Percentiles rank a stretch among this genome's conserved stretches.
Conservation (phyloP, 2,329 filamentous ascomycete genomes). For the Trichoderma lentiforme region DNA sequence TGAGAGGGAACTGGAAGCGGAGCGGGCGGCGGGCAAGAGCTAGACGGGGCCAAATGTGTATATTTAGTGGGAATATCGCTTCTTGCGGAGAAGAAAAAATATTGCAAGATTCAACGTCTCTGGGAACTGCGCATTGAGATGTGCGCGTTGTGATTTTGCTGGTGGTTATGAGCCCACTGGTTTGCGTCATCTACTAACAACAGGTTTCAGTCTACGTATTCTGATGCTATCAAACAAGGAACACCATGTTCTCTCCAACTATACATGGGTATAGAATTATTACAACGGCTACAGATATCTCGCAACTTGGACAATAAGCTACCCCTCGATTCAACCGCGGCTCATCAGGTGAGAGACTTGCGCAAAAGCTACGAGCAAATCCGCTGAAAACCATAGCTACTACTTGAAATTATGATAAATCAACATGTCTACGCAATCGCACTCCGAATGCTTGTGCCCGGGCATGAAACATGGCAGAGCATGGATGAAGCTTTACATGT, state of each 20-base stretch:
- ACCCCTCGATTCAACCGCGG: not conserved
- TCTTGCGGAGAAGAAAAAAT: not conserved
- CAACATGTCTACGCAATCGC: not conserved
- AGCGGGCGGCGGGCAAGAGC: constrained; percentile 38
- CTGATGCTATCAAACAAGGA: not conserved
- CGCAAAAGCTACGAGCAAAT: not conserved
- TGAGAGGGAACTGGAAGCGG: constrained; percentile 86
- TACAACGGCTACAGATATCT: not conserved
- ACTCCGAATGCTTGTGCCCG: not conserved
- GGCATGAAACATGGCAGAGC: not conserved
- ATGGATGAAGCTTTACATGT: not conserved
- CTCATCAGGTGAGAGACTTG: not conserved
- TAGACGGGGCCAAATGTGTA: not conserved
- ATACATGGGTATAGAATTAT: not conserved
- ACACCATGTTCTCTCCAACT: not conserved
- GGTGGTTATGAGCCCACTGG: not conserved
- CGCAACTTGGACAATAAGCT: not conserved
- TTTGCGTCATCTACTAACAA: not conserved
- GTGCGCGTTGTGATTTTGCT: not conserved
- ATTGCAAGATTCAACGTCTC: not conserved
- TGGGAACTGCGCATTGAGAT: not conserved
- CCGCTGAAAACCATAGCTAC: not conserved
- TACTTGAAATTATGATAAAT: not conserved
- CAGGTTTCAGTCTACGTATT: not conserved
- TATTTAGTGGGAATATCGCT: constrained; percentile 8